phyloP scores from a whole-genome alignment of 2,329 filamentous ascomycete species.

The Aspergillus sp. region DNA sequence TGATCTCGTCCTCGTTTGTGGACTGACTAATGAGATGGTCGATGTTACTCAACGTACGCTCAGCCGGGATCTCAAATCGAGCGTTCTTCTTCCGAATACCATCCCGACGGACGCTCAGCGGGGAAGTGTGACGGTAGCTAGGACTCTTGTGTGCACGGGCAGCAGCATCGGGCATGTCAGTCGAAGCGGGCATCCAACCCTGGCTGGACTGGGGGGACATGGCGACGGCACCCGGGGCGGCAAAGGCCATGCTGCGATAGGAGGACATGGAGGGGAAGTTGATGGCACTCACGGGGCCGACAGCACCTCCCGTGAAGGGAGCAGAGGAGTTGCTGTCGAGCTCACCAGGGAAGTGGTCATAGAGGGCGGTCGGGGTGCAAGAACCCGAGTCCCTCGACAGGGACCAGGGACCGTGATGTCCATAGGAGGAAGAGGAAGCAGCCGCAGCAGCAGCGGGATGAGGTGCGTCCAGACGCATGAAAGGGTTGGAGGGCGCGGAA shows the following conservation, averaged over 20 bases:
- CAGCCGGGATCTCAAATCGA: slow-evolving; percentile 91
- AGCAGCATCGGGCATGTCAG: slow-evolving; percentile 43
- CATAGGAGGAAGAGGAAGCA: slow-evolving; percentile 23
- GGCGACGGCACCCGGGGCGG: slow-evolving; percentile 43
- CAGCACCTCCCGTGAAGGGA: slow-evolving; percentile 37
- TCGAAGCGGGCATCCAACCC: slow-evolving; percentile 46
- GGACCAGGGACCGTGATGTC: slow-evolving; percentile 54
- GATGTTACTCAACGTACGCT: slow-evolving; percentile 90
- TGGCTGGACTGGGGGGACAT: slow-evolving; percentile 58
- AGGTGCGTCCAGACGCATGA: slow-evolving; percentile 54
- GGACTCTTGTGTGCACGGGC: slow-evolving; percentile 58
- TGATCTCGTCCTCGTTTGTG: slow-evolving; percentile 77
- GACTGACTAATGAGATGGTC: slow-evolving; percentile 85
- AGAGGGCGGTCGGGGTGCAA: slow-evolving; percentile 66
- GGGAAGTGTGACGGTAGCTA: slow-evolving; percentile 62
- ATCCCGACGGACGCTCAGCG: slow-evolving; percentile 66
- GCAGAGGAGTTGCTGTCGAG: slow-evolving; percentile 42
- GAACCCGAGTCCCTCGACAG: slow-evolving; percentile 61
- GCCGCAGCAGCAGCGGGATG: slow-evolving; percentile 27
- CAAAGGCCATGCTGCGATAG: slow-evolving; percentile 46
- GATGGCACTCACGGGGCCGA: slow-evolving; percentile 35
- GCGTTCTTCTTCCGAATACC: slow-evolving; percentile 99
- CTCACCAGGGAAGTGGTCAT: slow-evolving; percentile 55
- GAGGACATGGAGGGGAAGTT: slow-evolving; percentile 32
- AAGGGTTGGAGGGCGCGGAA: slow-evolving; percentile 51